Conservation (phyloP, 139 green algal genomes). For the Mesostigma viride region DNA sequence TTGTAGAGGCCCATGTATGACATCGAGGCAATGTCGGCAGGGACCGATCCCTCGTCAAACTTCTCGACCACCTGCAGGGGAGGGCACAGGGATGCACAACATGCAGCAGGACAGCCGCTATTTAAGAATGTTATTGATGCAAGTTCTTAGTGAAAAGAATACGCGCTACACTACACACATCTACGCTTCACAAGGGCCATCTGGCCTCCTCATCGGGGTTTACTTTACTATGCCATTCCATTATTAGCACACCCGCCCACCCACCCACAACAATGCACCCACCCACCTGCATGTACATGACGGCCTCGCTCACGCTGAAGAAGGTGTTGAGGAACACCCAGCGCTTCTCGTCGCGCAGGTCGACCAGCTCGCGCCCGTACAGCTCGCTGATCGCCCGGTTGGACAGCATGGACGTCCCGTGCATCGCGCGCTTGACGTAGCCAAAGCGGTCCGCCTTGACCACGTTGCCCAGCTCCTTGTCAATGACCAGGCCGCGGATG, state of each 20-base stretch:
- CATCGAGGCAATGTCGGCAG: slow-evolving; percentile 24
- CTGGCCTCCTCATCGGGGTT: no score
- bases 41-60: slow-evolving; percentile 9
- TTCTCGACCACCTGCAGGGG: no score
- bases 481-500: slow-evolving; percentile 54
- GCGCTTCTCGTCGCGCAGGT: slow-evolving; percentile 61
- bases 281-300: slow-evolving; percentile 90
- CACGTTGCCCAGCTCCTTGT: slow-evolving; percentile 62
- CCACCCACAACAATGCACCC: no score
- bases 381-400: slow-evolving; percentile 30
- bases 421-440: slow-evolving; percentile 85
- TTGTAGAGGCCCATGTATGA: slow-evolving; percentile 58
- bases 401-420: slow-evolving; percentile 79
- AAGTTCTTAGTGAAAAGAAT: no score
- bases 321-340: slow-evolving; percentile 93
- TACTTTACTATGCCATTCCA: no score
- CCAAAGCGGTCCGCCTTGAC: slow-evolving; percentile 57
- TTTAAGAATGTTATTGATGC: no score
- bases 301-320: slow-evolving; percentile 80
- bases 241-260: no score
- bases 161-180: no score
- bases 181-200: no score
- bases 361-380: slow-evolving; percentile 71
- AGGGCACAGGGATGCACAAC: no score
- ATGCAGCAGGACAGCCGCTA: no score